Base-by-base conservation (phyloP, 805 yeast genomes). In the Yamadazyma phyllophila region DNA sequence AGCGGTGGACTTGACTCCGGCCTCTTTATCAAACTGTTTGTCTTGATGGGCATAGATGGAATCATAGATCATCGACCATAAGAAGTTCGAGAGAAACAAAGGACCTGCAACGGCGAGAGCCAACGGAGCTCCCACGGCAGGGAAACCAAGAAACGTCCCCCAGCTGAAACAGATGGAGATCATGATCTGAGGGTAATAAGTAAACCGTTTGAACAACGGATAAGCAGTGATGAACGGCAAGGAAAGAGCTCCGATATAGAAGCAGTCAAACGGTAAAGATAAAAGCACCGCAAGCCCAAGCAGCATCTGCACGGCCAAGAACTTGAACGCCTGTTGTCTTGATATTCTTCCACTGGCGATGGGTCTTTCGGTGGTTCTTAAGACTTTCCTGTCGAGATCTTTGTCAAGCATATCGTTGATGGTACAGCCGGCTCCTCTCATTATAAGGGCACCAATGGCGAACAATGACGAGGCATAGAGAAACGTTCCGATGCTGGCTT, bases 361-460 rank as follows among this genome's bases (percentile, higher is more conserved):
- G n/a, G 99, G 99, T 58, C 99, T 74, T 58, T 83, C 88, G 41
- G 83, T 78, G 2, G 98, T 92, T 52, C 99, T 77, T 7, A 85
- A 85, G 3, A 94, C 99, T 63, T 89, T 78, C 51, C 77, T 74
- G 59, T 94, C 99, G 40, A 91, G 71, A 48, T 92, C 75, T 43
- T 89, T 72, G 61, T 94, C 99, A 61, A 84, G 72, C 37, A 92
- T 72, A 65, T 94, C 99, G 62, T 94, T 94, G 45, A 94, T 83
- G 0, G 96, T 91, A 63, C 99, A 94, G 0, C 99, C 99, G 1
- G 97, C 97, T 24, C 98, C 97, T 63, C 99, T 78, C 96, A 95
- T 94, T 13, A 92, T 74, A 33, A 91, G 58, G 0, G 97, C 79
- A 11, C 99, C 99, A 3, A 85, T 71, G 4, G 92, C 82, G 61